Base-by-base conservation (phyloP, 495 filamentous ascomycete species). In the Penicillium verhagenii region DNA sequence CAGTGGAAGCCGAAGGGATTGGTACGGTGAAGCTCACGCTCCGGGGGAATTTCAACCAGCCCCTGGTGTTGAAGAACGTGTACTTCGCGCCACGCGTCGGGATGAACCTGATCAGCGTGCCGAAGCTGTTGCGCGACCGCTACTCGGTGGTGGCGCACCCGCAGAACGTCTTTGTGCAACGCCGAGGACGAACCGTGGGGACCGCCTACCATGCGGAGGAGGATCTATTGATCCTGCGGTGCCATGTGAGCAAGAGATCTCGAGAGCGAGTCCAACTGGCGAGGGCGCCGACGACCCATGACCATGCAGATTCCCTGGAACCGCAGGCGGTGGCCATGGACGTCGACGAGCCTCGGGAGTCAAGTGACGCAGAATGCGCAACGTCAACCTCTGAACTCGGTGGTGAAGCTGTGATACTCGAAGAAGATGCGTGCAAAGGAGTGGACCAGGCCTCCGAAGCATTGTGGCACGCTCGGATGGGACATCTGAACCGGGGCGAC, bases 331-430 rank as follows among this genome's bases (percentile, higher is more conserved):
- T 47, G 44, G 44, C 24, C 24, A 47, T 47, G 44, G 44, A 47
- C 24, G 44, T 47, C 44, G 44, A 47, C 44, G 24, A 29, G 1
- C 44, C 44, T 47, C 23, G 14, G 18, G 44, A 47, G 44, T 31
- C 24, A 47, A 47, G 44, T 47, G 44, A 20, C 29, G 47, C 13
- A 25, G 28, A 50, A 21, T 43, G 39, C 14, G 14, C 19, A 43
- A 20, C 39, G 39, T 43, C 19, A 43, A 43, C 39, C 39, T 43
- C 20, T 50, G 29, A 23, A 42, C 58, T 65, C 55, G 54, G 65
- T 59, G 60, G 61, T 63, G 57, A 66, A 66, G 52, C 49, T 40
- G 35, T 39, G 35, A 39, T 52, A 40, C 21, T 40, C 33, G 49
- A 42, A 40, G 13, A 28, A 46, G 20, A 46, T 50, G 18, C 18